These are phyloP conservation scores for Rugonectria rugulosa DNA, from an alignment of 2,329 filamentous ascomycete genomes.

Conservation along the genomic window DNA sequence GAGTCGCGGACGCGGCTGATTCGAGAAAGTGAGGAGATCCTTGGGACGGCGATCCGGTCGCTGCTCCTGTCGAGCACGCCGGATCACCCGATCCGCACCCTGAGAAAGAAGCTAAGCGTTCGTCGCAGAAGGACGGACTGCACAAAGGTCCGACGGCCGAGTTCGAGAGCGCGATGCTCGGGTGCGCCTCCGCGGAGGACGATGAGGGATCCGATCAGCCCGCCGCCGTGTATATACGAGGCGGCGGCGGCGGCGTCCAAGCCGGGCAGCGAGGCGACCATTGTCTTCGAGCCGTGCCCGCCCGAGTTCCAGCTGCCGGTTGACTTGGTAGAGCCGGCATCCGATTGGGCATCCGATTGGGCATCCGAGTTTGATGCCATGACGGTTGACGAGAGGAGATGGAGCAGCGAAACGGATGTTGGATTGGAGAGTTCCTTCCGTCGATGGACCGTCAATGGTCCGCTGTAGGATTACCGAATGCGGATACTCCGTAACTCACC, in stretches of 20 bases:
- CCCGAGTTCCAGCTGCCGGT: slow-evolving; percentile 24
- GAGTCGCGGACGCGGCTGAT: slow-evolving; percentile 23
- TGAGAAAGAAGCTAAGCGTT: slow-evolving; percentile 8
- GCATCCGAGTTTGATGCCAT: slow-evolving; percentile 17
- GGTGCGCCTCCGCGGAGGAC: slow-evolving; percentile 28
- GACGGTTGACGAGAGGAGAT: not conserved
- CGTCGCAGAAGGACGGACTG: slow-evolving; percentile 1
- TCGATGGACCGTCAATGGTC: not conserved
- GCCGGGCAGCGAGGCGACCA: slow-evolving; percentile 16
- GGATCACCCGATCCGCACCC: not conserved
- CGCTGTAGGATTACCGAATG: not conserved
- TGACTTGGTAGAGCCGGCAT: slow-evolving; percentile 22
- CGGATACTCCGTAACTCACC: slow-evolving; percentile 1
- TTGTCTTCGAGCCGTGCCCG: slow-evolving; percentile 20
- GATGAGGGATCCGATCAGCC: slow-evolving; percentile 15
- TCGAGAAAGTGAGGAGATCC: slow-evolving; percentile 24
- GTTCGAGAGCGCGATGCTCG: slow-evolving; percentile 14
- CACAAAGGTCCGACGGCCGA: slow-evolving; percentile 1
- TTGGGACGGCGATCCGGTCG: slow-evolving; percentile 19
- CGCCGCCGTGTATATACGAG: slow-evolving; percentile 2
- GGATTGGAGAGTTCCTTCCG: not conserved
- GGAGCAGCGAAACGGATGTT: not conserved
- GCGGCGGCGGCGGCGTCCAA: not conserved
- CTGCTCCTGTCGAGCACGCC: slow-evolving; percentile 5
- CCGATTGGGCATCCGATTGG: slow-evolving; percentile 24